These are phyloP conservation scores for Wickerhamomyces sp. DNA, from an alignment of 1,139 yeast genomes.

Conservation along the genomic window DNA sequence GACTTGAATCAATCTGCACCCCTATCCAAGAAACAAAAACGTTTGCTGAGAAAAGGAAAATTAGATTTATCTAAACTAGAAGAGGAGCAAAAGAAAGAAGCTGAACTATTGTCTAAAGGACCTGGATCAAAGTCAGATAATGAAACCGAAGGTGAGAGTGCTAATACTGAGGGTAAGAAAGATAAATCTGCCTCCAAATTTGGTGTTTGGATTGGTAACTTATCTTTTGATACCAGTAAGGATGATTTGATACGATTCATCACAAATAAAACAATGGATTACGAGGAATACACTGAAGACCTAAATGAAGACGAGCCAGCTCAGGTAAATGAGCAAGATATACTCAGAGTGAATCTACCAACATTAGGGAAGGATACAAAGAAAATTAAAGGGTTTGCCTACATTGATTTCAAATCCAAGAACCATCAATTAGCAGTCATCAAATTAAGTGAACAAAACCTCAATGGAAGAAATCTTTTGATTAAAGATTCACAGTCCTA, in stretches of 20 bases:
- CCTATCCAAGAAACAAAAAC: conserved; percentile 84
- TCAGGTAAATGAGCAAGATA: conserved; percentile 42
- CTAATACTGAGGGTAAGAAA: conserved; percentile 8
- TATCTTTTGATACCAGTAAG: conserved; percentile 77
- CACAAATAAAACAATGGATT: conserved; percentile 47
- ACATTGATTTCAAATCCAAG: conserved; percentile 70
- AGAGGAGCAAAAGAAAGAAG: conserved; percentile 43
- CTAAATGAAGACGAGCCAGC: conserved; percentile 39
- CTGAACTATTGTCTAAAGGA: conserved; percentile 25
- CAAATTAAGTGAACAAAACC: conserved; percentile 58
- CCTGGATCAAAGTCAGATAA: conserved; percentile 5
- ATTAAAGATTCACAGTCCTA: conserved; percentile 78
- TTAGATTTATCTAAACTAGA: conserved; percentile 54
- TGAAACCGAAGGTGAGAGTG: conserved; percentile 1
- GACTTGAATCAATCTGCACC: conserved; percentile 77
- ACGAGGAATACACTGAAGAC: conserved; percentile 34
- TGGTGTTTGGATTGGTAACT: conserved; percentile 94
- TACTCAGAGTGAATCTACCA: conserved; percentile 63
- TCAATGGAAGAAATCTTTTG: conserved; percentile 81
- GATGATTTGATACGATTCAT: conserved; percentile 70
- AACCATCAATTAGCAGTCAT: conserved; percentile 64
- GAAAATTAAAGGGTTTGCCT: conserved; percentile 84
- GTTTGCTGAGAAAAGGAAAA: conserved; percentile 74
- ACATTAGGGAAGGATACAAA: conserved; percentile 42
- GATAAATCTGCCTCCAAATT: conserved; percentile 23